phyloP scores from a whole-genome alignment of 345 rosid species.

The Corchorus capsularis region DNA sequence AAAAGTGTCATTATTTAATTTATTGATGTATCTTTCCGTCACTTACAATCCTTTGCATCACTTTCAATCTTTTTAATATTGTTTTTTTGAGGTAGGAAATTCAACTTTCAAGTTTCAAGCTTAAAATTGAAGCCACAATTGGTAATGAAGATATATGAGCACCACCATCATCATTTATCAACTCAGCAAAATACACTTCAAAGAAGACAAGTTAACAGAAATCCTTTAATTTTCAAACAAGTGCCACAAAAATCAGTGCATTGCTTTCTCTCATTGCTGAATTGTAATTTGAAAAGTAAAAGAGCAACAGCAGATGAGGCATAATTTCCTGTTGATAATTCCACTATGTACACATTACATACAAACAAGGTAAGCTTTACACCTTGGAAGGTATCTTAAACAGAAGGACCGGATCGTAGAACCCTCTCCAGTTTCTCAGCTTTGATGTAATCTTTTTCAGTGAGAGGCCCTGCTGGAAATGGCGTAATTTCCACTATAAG shows the following conservation, averaged over 20 bases:
- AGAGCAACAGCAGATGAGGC: conserved; percentile 11
- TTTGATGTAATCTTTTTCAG: conserved; percentile 76
- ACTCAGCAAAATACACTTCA: background rate
- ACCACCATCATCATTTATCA: too few relatives aligned
- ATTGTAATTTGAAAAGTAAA: background rate
- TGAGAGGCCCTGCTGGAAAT: conserved; percentile 83
- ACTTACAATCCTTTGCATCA: too few relatives aligned
- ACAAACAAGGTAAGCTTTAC: conserved; percentile 6
- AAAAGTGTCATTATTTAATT: too few relatives aligned
- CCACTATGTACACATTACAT: conserved; percentile 48
- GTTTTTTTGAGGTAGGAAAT: too few relatives aligned
- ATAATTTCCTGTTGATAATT: conserved; percentile 7
- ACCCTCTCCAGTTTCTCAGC: conserved; percentile 92
- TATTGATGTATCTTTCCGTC: too few relatives aligned
- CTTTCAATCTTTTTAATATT: too few relatives aligned
- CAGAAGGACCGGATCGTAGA: conserved; percentile 73
- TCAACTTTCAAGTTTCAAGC: too few relatives aligned
- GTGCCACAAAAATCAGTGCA: background rate
- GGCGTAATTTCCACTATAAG: conserved; percentile 78
- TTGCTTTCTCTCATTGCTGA: background rate
- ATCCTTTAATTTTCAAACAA: background rate
- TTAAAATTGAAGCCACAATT: too few relatives aligned
- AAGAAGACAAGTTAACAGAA: background rate
- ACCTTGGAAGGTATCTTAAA: conserved; percentile 33
- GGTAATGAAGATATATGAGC: too few relatives aligned